Evolutionary conservation across 164 flowering plant species (phyloP).

Genomic region (Cinnamomum chago): DNA sequence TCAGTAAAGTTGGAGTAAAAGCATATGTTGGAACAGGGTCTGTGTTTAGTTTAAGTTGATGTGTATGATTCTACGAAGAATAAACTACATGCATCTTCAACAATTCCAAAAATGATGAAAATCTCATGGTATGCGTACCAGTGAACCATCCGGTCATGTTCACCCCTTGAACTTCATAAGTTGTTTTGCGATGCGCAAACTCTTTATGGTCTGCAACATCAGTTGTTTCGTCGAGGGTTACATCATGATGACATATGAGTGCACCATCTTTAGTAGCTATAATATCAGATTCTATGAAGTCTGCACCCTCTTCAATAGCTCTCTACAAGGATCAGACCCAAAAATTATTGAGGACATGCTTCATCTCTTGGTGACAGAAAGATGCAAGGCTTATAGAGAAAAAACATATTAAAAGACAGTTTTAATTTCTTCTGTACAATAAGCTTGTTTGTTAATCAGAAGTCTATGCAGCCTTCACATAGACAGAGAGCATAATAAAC

Average conservation of each 20-base stretch:
- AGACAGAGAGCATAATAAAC: too few species aligned
- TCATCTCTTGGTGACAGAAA: neutral
- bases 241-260: constrained; percentile 91
- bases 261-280: constrained; percentile 39
- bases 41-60: too few species aligned
- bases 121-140: constrained; percentile 37
- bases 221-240: constrained; percentile 75
- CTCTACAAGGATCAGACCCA: constrained; percentile 46
- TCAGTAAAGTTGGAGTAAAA: too few species aligned
- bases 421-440: neutral
- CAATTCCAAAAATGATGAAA: neutral
- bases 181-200: constrained; percentile 74
- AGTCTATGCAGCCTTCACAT: too few species aligned
- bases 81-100: too few species aligned
- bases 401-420: neutral
- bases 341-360: neutral
- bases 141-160: constrained; percentile 76
- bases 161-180: constrained; percentile 79
- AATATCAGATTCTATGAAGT: constrained; percentile 92
- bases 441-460: neutral
- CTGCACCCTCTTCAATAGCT: constrained; percentile 97
- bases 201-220: constrained; percentile 65
- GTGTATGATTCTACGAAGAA: too few species aligned
- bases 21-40: too few species aligned
- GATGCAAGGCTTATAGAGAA: neutral